phyloP scores from a whole-genome alignment of 2,329 filamentous ascomycete species.

The Westerdykella aurantiaca region DNA sequence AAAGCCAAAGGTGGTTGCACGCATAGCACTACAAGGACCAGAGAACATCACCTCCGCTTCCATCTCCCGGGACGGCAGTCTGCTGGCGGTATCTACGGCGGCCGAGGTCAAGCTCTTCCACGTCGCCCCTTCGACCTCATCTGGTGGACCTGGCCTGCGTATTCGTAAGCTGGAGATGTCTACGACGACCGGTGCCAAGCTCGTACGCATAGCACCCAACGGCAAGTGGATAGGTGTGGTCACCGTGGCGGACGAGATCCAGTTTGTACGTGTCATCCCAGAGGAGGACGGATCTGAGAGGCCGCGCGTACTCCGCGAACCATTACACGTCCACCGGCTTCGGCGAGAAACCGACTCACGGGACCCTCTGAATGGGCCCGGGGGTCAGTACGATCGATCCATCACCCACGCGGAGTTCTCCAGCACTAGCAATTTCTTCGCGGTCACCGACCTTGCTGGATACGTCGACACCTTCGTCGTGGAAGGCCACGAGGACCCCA shows the following conservation, averaged over 20 bases:
- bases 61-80: conserved; percentile 64
- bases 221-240: conserved; percentile 61
- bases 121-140: conserved; percentile 50
- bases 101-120: conserved; percentile 73
- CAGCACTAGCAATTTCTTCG: conserved; percentile 70
- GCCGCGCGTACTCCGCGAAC: conserved; percentile 34
- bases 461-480: conserved; percentile 84
- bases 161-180: conserved; percentile 67
- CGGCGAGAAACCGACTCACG: conserved; percentile 21
- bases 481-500: conserved; percentile 50
- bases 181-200: conserved; percentile 59
- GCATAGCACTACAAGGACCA: conserved; percentile 51
- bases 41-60: conserved; percentile 74
- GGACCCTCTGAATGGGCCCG: conserved; percentile 53
- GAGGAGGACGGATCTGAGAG: conserved; percentile 37
- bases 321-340: conserved; percentile 37
- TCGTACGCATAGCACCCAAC: conserved; percentile 64
- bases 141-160: conserved; percentile 55
- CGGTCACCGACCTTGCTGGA: conserved; percentile 73
- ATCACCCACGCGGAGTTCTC: conserved; percentile 75
- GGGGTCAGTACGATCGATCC: conserved; percentile 70
- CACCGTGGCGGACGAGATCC: conserved; percentile 41
- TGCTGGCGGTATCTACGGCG: conserved; percentile 71
- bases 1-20: conserved; percentile 38
- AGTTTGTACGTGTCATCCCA: conserved; percentile 44